Conservation (phyloP, 2,329 filamentous ascomycete species). For the Paraconiothyrium brasiliense region DNA sequence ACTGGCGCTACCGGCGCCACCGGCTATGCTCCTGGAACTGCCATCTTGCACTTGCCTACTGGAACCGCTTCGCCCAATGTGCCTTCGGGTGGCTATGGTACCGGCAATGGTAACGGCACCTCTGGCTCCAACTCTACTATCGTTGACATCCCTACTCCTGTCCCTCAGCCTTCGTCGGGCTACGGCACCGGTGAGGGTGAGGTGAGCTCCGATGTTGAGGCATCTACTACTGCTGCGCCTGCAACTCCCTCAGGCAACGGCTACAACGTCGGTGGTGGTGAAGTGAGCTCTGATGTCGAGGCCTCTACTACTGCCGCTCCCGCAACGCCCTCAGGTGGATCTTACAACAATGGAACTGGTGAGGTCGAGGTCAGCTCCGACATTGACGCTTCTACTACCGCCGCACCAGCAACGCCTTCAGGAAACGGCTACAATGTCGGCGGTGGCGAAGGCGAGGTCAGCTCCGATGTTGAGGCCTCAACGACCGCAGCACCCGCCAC, state of each 20-base stretch:
- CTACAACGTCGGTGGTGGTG: background rate
- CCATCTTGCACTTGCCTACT: background rate
- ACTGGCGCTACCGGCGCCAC: background rate
- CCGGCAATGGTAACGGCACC: background rate
- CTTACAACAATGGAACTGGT: background rate
- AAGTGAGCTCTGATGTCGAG: background rate
- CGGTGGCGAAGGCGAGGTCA: background rate
- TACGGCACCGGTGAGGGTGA: background rate
- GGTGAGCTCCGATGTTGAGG: background rate
- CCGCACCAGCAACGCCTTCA: background rate
- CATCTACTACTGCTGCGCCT: background rate
- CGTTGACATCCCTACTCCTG: background rate
- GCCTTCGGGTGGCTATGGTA: background rate
- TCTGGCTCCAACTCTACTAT: background rate
- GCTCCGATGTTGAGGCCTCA: background rate
- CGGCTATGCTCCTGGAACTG: slow-evolving; percentile 8
- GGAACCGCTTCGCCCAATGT: background rate
- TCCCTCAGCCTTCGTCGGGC: background rate
- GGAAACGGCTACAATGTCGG: background rate
- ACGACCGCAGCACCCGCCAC: background rate
- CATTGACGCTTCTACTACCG: background rate
- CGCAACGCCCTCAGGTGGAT: background rate
- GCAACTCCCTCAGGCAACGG: slow-evolving; percentile 1
- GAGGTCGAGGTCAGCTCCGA: background rate
- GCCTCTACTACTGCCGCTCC: background rate